Conservation (phyloP, 2,329 filamentous ascomycete genomes). For the Arthrobotrys conoides region DNA sequence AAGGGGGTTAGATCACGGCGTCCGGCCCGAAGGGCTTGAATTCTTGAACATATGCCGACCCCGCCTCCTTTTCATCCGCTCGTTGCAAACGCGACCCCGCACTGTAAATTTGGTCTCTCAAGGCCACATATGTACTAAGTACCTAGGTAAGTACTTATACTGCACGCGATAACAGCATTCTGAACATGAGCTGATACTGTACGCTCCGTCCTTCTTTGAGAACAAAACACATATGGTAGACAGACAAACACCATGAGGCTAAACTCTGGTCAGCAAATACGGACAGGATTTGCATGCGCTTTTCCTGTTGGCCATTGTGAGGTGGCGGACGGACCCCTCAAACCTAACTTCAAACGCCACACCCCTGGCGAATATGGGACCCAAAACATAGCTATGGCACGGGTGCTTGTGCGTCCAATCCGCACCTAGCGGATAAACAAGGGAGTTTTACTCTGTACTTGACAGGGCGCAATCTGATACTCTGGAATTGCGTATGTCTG, state of each 20-base stretch:
- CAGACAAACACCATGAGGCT: neutral
- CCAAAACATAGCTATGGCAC: slow-evolving; percentile 28
- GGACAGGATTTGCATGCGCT: neutral
- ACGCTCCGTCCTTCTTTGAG: no score
- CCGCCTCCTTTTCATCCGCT: neutral
- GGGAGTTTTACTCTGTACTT: slow-evolving; percentile 12
- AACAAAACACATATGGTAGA: neutral
- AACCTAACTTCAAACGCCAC: slow-evolving; percentile 58
- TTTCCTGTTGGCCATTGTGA: slow-evolving; percentile 24
- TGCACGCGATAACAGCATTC: neutral
- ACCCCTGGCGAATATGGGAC: slow-evolving; percentile 40
- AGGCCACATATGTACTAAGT: no score
- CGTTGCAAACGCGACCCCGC: neutral
- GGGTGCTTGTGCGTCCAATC: slow-evolving; percentile 34
- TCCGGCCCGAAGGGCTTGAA: slow-evolving; percentile 53
- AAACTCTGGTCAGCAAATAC: neutral
- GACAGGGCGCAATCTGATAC: slow-evolving; percentile 54
- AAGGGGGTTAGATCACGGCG: slow-evolving; percentile 41
- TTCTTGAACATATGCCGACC: neutral
- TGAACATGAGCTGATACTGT: neutral
- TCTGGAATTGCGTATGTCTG: neutral
- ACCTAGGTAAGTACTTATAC: no score
- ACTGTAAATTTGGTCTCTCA: neutral
- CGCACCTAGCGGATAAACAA: slow-evolving; percentile 45
- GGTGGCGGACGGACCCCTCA: slow-evolving; percentile 57